Conservation (phyloP, 1,139 yeast genomes). For the Saccharomycopsis phalli region DNA sequence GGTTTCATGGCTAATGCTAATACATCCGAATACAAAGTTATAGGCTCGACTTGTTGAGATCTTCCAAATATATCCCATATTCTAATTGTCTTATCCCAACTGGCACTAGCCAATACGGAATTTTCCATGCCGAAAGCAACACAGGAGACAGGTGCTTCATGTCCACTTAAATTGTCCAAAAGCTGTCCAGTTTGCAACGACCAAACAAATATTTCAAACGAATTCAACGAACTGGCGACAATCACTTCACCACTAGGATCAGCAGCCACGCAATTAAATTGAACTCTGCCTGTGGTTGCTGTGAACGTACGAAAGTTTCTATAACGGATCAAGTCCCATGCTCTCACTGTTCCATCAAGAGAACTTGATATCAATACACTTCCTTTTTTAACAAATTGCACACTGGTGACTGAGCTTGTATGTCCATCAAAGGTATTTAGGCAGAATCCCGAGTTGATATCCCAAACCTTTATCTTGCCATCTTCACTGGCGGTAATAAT, state of each 20-base stretch:
- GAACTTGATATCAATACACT: conserved; percentile 88
- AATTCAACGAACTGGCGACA: conserved; percentile 89
- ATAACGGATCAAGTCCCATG: conserved; percentile 90
- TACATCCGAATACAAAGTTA: conserved; percentile 81
- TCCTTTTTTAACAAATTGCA: conserved; percentile 79
- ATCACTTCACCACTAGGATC: conserved; percentile 97
- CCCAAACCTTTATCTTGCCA: conserved; percentile 97
- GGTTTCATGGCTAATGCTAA: conserved; percentile 79
- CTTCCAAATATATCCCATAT: conserved; percentile 90
- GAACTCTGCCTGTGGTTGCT: conserved; percentile 70
- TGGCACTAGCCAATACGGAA: conserved; percentile 76
- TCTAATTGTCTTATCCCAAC: conserved; percentile 94
- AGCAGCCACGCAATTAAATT: conserved; percentile 82
- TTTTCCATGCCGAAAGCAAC: conserved; percentile 79
- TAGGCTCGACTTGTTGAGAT: conserved; percentile 81
- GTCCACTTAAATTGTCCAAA: conserved; percentile 81
- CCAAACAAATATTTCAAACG: conserved; percentile 91
- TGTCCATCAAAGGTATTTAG: conserved; percentile 89
- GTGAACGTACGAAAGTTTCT: conserved; percentile 93
- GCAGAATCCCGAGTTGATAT: conserved; percentile 85
- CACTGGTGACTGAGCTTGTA: conserved; percentile 78
- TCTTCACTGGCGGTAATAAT: conserved; percentile 94
- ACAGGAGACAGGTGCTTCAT: conserved; percentile 91
- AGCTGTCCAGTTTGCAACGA: conserved; percentile 93
- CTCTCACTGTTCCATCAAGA: conserved; percentile 92